These are phyloP conservation scores for Raphanus raphanistrum DNA, from an alignment of 345 rosid genomes.

Conservation along the genomic window DNA sequence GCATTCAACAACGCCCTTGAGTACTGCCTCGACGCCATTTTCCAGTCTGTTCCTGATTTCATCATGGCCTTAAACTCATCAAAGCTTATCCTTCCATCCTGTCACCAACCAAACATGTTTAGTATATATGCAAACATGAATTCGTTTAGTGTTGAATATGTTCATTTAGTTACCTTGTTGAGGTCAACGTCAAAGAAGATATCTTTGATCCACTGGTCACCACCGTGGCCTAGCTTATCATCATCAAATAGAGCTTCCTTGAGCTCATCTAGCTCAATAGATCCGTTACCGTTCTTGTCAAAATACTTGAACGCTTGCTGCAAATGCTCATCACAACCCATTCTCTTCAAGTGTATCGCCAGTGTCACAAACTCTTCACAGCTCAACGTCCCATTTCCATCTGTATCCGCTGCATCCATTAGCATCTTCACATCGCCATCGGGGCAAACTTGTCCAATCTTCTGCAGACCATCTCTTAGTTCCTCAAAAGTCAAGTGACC, in stretches of 20 bases:
- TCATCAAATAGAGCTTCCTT: constrained; percentile 58
- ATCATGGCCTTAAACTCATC: constrained; percentile 89
- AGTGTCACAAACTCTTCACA: constrained; percentile 83
- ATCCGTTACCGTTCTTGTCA: constrained; percentile 67
- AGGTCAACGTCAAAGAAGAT: constrained; percentile 79
- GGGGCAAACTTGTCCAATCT: constrained; percentile 60
- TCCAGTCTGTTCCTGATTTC: constrained; percentile 84
- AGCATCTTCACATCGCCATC: constrained; percentile 77
- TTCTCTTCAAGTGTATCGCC: constrained; percentile 69
- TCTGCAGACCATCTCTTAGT: constrained; percentile 62
- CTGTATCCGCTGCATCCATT: constrained; percentile 80
- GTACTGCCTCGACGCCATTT: constrained; percentile 91
- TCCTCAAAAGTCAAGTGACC: constrained; percentile 80
- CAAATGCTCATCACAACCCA: constrained; percentile 66
- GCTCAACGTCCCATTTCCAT: constrained; percentile 67
- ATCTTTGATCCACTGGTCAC: constrained; percentile 65
- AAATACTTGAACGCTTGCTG: constrained; percentile 62
- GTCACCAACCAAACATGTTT: constrained; percentile 10
- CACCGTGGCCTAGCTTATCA: constrained; percentile 45
- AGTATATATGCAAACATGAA: background rate
- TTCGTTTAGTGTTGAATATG: background rate
- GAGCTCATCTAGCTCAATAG: constrained; percentile 74
- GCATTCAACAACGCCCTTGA: constrained; percentile 83
- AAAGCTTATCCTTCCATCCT: constrained; percentile 87
- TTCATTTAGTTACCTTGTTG: constrained; percentile 65